Percentiles rank a stretch among this genome's conserved stretches.
Evolutionary conservation across 306 rosid genomes (phyloP).

Genomic region (Bauhinia variegata): DNA sequence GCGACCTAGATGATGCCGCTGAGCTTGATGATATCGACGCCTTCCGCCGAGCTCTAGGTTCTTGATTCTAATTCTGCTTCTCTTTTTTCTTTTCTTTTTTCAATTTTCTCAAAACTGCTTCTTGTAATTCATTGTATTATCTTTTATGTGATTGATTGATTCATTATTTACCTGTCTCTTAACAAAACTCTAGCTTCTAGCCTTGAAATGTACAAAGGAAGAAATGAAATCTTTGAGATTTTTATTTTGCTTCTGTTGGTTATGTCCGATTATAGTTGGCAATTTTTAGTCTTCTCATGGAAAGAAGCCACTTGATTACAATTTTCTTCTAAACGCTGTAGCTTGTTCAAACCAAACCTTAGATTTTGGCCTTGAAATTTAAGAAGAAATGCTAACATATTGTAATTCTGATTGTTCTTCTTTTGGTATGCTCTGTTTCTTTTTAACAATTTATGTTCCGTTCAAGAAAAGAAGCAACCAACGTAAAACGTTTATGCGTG

Average conservation of each 20-base stretch:
- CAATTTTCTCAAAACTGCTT: background rate
- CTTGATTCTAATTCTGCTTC: background rate
- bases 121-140: background rate
- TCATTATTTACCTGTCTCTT: background rate
- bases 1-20: constrained; percentile 66
- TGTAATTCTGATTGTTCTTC: background rate
- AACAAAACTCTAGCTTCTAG: constrained; percentile 19
- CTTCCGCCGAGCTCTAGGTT: constrained; percentile 83
- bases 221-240: too few species aligned
- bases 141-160: background rate
- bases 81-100: background rate
- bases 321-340: constrained; percentile 6
- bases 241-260: too few species aligned
- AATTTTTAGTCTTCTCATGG: too few species aligned
- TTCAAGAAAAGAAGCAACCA: background rate
- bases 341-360: constrained; percentile 23
- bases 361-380: background rate
- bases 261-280: too few species aligned
- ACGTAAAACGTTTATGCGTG: too few species aligned
- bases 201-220: background rate
- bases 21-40: constrained; percentile 59
- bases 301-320: too few species aligned
- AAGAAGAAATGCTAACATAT: background rate
- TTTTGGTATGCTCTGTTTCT: background rate
- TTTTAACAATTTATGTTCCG: background rate